Evolutionary conservation across 164 flowering plant genomes (phyloP).

Genomic region (Aristolochia contorta): DNA sequence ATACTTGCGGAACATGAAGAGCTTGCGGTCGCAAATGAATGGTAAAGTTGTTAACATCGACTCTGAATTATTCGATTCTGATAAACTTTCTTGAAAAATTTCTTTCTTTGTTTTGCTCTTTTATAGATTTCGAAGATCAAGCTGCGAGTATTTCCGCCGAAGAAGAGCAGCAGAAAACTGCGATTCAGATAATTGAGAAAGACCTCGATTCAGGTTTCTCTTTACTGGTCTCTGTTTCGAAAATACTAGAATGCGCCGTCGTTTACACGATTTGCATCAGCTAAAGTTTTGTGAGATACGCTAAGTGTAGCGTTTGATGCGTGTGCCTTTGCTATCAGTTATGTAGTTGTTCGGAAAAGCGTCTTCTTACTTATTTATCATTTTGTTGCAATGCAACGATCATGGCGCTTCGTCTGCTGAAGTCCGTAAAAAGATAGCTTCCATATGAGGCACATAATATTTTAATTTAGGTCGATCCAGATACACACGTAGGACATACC

Average conservation of each 20-base stretch:
- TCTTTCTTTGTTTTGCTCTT: conserved; percentile 3
- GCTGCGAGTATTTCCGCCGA: conserved; percentile 59
- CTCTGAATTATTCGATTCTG: background rate
- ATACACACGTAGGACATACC: no score
- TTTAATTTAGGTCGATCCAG: no score
- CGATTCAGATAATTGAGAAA: conserved; percentile 41
- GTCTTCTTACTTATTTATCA: no score
- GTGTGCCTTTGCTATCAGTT: no score
- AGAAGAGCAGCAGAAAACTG: conserved; percentile 57
- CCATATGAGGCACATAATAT: no score
- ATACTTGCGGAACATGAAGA: conserved; percentile 71
- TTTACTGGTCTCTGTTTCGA: background rate
- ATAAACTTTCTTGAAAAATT: background rate
- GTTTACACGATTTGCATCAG: conserved; percentile 1
- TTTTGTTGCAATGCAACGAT: no score
- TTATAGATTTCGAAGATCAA: conserved; percentile 74
- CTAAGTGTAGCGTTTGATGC: background rate
- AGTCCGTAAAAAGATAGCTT: no score
- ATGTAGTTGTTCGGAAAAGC: no score
- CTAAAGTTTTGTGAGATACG: background rate
- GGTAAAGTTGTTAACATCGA: conserved; percentile 26
- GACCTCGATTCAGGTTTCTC: conserved; percentile 49
- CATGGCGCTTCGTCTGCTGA: no score
- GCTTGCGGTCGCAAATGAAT: conserved; percentile 74
- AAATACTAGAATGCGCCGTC: background rate